A percentile compares a stretch with the other conserved stretches of the same genome.
Conservation (phyloP, 2,329 filamentous ascomycete genomes). For the Aspergillus flavus region DNA sequence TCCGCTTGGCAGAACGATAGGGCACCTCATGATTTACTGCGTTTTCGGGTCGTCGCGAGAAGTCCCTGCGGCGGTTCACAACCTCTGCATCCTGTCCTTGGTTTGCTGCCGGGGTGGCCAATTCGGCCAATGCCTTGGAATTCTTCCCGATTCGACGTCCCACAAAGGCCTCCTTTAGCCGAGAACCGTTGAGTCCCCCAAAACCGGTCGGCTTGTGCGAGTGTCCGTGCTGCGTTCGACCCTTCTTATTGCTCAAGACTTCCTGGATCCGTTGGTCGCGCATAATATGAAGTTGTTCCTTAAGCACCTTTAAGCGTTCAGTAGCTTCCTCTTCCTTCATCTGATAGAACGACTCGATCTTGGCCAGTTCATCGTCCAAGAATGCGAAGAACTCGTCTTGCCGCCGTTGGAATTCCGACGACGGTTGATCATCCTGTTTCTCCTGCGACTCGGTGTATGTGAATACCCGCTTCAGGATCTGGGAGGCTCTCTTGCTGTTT, state of each 20-base stretch:
- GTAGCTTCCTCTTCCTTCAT: conserved; percentile 85
- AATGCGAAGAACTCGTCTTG: conserved; percentile 88
- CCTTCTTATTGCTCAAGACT: conserved; percentile 54
- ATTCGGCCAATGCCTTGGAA: conserved; percentile 52
- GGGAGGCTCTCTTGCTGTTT: conserved; percentile 25
- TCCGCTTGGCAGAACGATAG: conserved; percentile 85
- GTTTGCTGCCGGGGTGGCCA: conserved; percentile 44
- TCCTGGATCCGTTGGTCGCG: conserved; percentile 79
- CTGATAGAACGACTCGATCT: conserved; percentile 88
- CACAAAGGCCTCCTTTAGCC: conserved; percentile 45
- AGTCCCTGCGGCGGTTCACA: conserved; percentile 49
- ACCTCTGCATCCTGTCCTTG: conserved; percentile 31
- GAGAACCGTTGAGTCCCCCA: conserved; percentile 27
- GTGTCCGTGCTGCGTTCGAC: conserved; percentile 24
- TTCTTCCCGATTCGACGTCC: conserved; percentile 58
- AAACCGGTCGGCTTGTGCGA: conserved; percentile 27
- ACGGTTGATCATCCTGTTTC: conserved; percentile 55
- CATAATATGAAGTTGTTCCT: conserved; percentile 91
- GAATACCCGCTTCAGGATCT: conserved; percentile 45
- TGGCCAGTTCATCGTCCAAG: conserved; percentile 80
- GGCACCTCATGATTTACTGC: conserved; percentile 63
- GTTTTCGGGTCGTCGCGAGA: conserved; percentile 48
- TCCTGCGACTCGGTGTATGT: conserved; percentile 43
- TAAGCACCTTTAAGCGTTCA: conserved; percentile 68
- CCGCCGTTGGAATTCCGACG: conserved; percentile 67